Conservation (phyloP, 768 basidiomycete genomes). For the Rhizopogon salebrosus region DNA sequence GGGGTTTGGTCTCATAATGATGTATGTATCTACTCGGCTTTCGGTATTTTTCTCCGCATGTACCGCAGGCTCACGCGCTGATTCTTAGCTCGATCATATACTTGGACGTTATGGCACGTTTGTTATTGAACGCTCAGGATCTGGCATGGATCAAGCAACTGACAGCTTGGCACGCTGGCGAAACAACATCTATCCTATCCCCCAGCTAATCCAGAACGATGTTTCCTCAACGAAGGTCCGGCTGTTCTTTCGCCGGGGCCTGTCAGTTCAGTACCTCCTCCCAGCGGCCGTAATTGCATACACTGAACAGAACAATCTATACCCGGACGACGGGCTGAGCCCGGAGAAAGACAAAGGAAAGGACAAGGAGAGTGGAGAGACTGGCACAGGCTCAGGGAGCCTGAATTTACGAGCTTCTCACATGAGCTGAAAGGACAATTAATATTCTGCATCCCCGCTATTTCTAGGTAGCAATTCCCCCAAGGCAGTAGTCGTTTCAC, state of each 20-base stretch:
- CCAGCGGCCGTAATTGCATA: slow-evolving; percentile 91
- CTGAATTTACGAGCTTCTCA: no score
- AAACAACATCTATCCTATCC: slow-evolving; percentile 85
- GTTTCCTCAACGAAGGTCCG: slow-evolving; percentile 94
- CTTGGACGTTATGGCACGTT: slow-evolving; percentile 91
- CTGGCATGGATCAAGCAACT: slow-evolving; percentile 81
- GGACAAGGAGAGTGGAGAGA: slow-evolving; percentile 22
- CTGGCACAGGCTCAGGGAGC: not conserved
- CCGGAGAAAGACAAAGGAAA: slow-evolving; percentile 35
- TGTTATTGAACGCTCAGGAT: slow-evolving; percentile 93
- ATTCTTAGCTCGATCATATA: slow-evolving; percentile 84
- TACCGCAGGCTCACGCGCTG: not conserved
- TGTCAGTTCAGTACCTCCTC: slow-evolving; percentile 85
- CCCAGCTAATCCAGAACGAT: slow-evolving; percentile 94
- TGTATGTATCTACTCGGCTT: slow-evolving; percentile 45
- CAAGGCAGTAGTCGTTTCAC: no score
- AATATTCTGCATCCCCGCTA: no score
- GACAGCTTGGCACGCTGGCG: slow-evolving; percentile 72
- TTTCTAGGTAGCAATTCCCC: no score
- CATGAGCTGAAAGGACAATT: no score
- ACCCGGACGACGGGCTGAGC: slow-evolving; percentile 52
- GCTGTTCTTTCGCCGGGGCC: slow-evolving; percentile 70
- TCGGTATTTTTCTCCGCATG: not conserved
- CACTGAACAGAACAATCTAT: slow-evolving; percentile 80
- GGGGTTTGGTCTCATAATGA: slow-evolving; percentile 96